Evolutionary conservation across 257 asterid genomes (phyloP).

Genomic region (Solanum pinnatisectum): DNA sequence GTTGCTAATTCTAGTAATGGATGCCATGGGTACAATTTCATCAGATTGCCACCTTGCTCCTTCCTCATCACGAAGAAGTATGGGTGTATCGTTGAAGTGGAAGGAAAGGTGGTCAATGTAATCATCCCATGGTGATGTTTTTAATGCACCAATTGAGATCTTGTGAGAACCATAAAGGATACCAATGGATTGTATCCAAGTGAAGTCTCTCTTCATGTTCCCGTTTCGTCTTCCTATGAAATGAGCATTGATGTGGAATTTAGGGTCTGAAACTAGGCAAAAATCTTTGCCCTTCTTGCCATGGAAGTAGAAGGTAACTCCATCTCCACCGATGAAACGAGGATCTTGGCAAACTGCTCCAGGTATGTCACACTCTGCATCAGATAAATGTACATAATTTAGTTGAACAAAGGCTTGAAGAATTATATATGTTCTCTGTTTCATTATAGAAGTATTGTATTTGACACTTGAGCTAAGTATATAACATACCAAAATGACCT

Average conservation of each 20-base stretch:
- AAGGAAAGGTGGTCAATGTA: not conserved
- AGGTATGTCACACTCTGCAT: not conserved
- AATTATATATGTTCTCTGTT: not conserved
- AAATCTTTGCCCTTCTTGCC: not conserved
- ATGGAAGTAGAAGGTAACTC: not conserved
- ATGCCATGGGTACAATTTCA: not conserved
- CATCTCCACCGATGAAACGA: not conserved
- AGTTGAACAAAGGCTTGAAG: not conserved
- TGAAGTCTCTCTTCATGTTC: slow-evolving; percentile 5
- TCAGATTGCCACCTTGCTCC: slow-evolving; percentile 1
- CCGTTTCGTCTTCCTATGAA: slow-evolving; percentile 9
- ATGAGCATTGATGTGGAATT: slow-evolving; percentile 6
- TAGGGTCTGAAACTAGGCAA: not conserved
- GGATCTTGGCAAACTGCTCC: not conserved
- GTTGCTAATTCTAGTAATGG: not conserved
- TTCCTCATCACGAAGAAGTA: not conserved
- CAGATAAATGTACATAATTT: not conserved
- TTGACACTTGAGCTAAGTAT: no score
- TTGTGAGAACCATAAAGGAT: slow-evolving; percentile 1
- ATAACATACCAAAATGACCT: not conserved
- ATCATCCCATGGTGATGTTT: slow-evolving; percentile 5
- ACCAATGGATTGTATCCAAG: slow-evolving; percentile 12
- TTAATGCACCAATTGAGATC: not conserved
- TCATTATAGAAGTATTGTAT: no score
- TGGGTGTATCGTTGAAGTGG: not conserved